A percentile compares a stretch with the other conserved stretches of the same genome.
These are phyloP conservation scores for Colletotrichum cordylinicola DNA, from an alignment of 2,329 filamentous ascomycete genomes.

Conservation along the genomic window DNA sequence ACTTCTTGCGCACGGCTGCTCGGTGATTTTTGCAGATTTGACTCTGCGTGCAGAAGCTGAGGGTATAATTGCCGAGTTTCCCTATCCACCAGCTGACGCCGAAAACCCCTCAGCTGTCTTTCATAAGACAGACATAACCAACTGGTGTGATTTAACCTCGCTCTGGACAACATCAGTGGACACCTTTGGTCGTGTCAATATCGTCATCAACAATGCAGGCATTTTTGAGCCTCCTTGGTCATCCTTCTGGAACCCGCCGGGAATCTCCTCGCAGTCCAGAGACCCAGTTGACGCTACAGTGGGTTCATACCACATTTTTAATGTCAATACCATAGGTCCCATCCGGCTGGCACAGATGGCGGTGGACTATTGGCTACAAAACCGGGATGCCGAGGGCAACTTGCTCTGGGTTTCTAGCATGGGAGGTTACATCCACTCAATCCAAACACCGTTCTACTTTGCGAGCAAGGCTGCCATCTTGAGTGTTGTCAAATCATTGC, in stretches of 20 bases:
- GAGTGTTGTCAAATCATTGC: background rate
- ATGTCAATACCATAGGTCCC: slow-evolving; percentile 30
- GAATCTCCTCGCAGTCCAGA: slow-evolving; percentile 23
- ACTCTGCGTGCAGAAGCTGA: slow-evolving; percentile 27
- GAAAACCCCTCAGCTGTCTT: slow-evolving; percentile 19
- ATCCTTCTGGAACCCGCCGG: slow-evolving; percentile 32
- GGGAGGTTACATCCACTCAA: slow-evolving; percentile 31
- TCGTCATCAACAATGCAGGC: slow-evolving; percentile 25
- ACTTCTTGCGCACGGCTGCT: slow-evolving; percentile 29
- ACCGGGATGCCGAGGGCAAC: slow-evolving; percentile 40
- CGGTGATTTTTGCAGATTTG: slow-evolving; percentile 30
- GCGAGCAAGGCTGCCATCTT: slow-evolving; percentile 31
- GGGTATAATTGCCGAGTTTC: background rate
- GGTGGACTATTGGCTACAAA: slow-evolving; percentile 32
- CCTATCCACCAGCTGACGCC: background rate
- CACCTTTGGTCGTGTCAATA: slow-evolving; percentile 22
- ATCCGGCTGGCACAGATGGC: slow-evolving; percentile 32
- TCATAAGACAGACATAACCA: slow-evolving; percentile 30
- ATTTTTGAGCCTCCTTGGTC: slow-evolving; percentile 31
- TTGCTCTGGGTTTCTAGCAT: slow-evolving; percentile 32
- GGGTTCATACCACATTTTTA: slow-evolving; percentile 29
- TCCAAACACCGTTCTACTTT: slow-evolving; percentile 35
- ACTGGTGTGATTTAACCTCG: slow-evolving; percentile 28
- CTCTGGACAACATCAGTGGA: slow-evolving; percentile 25
- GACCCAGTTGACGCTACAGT: slow-evolving; percentile 24